phyloP scores from a whole-genome alignment of 2,329 filamentous ascomycete genomes.

The Byssothecium circinans region DNA sequence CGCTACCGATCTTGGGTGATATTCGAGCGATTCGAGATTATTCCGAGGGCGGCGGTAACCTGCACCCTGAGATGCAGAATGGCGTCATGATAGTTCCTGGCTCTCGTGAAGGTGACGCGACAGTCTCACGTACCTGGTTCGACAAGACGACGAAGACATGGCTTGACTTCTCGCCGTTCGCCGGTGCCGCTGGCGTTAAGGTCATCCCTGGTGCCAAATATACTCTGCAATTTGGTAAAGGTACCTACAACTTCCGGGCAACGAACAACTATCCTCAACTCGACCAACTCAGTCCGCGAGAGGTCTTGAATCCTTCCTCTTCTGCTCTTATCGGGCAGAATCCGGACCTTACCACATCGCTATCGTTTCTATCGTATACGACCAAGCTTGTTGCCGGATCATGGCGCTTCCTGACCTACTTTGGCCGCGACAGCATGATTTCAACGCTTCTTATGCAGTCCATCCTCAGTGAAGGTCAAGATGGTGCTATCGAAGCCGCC shows the following conservation, averaged over 20 bases:
- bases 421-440: conserved; percentile 67
- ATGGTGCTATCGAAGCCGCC: conserved; percentile 62
- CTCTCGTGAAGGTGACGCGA: conserved; percentile 48
- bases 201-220: conserved; percentile 40
- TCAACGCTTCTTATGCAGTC: conserved; percentile 60
- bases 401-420: conserved; percentile 69
- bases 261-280: conserved; percentile 66
- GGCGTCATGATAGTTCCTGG: conserved; percentile 49
- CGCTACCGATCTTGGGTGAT: conserved; percentile 62
- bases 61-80: conserved; percentile 58
- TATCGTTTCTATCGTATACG: conserved; percentile 66
- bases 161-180: conserved; percentile 48
- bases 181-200: conserved; percentile 35
- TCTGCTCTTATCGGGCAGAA: conserved; percentile 50
- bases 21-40: conserved; percentile 66
- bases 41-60: conserved; percentile 58
- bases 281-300: conserved; percentile 52
- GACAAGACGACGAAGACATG: conserved; percentile 62
- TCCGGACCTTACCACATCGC: conserved; percentile 53
- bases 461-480: conserved; percentile 58
- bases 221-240: conserved; percentile 53
- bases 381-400: conserved; percentile 65
- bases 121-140: conserved; percentile 60
- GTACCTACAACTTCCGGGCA: conserved; percentile 61
- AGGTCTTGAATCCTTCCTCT: conserved; percentile 56